phyloP scores from a whole-genome alignment of 192 early-diverging fungal species.

The Gryganskiella cystojenkinii region DNA sequence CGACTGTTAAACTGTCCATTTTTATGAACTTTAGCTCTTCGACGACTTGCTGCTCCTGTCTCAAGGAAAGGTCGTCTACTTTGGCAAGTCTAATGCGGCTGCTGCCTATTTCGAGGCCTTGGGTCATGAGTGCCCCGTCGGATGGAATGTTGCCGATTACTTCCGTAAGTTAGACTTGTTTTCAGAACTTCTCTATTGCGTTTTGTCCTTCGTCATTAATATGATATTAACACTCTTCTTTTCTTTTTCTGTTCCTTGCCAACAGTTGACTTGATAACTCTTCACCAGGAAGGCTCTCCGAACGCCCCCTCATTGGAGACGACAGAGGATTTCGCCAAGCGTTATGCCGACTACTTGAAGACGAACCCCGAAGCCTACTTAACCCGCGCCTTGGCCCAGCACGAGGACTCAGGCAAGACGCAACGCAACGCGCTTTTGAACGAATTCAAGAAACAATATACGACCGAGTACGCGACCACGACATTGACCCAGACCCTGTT shows the following conservation, averaged over 20 bases:
- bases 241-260: neutral
- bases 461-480: conserved; percentile 44
- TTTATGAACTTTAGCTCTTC: conserved; percentile 58
- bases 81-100: conserved; percentile 69
- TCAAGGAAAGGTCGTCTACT: conserved; percentile 77
- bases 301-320: neutral
- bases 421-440: conserved; percentile 25
- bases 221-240: neutral
- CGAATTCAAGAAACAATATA: conserved; percentile 37
- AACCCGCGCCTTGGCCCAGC: conserved; percentile 19
- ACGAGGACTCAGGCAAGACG: conserved; percentile 15
- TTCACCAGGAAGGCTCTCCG: conserved; percentile 17
- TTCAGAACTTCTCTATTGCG: neutral
- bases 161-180: conserved; percentile 61
- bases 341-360: conserved; percentile 15
- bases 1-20: too few relatives aligned
- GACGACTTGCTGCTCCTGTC: conserved; percentile 76
- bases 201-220: neutral
- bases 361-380: conserved; percentile 31
- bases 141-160: conserved; percentile 95
- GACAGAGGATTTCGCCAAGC: conserved; percentile 22
- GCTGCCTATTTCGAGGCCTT: conserved; percentile 83
- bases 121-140: conserved; percentile 87
- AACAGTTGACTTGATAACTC: conserved; percentile 26
- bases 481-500: conserved; percentile 65